phyloP scores from a whole-genome alignment of 805 yeast genomes.

The Spathaspora gorwiae region DNA sequence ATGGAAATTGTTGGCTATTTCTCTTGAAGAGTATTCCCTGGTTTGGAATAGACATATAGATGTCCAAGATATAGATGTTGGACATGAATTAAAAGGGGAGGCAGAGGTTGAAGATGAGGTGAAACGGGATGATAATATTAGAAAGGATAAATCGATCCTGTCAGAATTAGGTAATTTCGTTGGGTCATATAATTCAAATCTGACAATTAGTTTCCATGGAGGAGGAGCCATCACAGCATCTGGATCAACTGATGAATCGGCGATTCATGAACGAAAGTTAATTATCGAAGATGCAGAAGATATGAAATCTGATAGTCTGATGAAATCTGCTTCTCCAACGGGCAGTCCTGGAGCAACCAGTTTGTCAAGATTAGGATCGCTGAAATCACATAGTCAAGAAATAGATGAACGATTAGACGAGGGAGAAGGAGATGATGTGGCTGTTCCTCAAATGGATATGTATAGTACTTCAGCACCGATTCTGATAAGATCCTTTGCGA shows the following conservation, averaged over 20 bases:
- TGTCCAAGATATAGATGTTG: constrained; percentile 5
- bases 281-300: background rate
- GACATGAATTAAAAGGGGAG: background rate
- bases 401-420: constrained; percentile 20
- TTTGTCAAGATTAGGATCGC: constrained; percentile 9
- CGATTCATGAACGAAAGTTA: background rate
- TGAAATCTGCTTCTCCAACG: constrained; percentile 12
- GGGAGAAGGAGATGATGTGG: constrained; percentile 7
- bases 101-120: background rate
- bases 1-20: constrained; percentile 55
- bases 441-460: background rate
- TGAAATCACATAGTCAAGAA: constrained; percentile 19
- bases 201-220: constrained; percentile 15
- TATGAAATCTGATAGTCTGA: constrained; percentile 12
- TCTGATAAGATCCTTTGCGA: background rate
- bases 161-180: constrained; percentile 37
- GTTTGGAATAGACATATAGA: background rate
- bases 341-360: constrained; percentile 17
- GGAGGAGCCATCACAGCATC: background rate
- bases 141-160: constrained; percentile 22
- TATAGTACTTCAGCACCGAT: background rate
- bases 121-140: constrained; percentile 4
- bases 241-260: background rate
- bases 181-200: constrained; percentile 39
- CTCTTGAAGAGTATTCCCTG: constrained; percentile 28